Conservation (phyloP, 495 filamentous ascomycete species). For the Neurospora sp. region DNA sequence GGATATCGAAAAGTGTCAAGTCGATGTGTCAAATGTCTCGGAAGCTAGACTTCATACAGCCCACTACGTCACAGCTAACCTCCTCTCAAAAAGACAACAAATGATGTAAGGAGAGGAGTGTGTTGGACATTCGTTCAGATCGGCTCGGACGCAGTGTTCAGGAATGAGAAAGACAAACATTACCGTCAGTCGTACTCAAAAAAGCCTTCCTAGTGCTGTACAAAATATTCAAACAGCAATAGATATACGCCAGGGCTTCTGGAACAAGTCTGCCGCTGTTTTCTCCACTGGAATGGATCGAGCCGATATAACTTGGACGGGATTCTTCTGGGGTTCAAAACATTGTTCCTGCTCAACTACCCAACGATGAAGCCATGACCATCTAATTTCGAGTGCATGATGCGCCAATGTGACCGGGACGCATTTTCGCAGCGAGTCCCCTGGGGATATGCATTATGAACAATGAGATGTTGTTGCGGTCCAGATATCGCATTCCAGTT, state of each 20-base stretch:
- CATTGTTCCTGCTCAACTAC: not conserved
- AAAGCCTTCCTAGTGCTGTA: not conserved
- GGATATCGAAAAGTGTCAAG: not conserved
- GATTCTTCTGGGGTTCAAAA: not conserved
- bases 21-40: not conserved
- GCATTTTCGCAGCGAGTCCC: not conserved
- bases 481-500: not conserved
- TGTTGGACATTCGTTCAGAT: not conserved
- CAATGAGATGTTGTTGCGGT: not conserved
- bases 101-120: not conserved
- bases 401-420: not conserved
- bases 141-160: not conserved
- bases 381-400: not conserved
- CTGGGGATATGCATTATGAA: not conserved
- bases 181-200: not conserved
- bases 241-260: not conserved
- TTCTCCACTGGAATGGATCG: not conserved
- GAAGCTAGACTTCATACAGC: not conserved
- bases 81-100: not conserved
- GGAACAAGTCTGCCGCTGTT: not conserved
- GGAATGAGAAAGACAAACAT: not conserved
- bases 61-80: not conserved
- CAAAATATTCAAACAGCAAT: not conserved
- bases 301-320: not conserved
- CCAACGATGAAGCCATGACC: not conserved